Percentiles rank a stretch among this genome's conserved stretches.
These are phyloP conservation scores for Dentipellis sp. DNA, from an alignment of 768 basidiomycete species.

Conservation along the genomic window DNA sequence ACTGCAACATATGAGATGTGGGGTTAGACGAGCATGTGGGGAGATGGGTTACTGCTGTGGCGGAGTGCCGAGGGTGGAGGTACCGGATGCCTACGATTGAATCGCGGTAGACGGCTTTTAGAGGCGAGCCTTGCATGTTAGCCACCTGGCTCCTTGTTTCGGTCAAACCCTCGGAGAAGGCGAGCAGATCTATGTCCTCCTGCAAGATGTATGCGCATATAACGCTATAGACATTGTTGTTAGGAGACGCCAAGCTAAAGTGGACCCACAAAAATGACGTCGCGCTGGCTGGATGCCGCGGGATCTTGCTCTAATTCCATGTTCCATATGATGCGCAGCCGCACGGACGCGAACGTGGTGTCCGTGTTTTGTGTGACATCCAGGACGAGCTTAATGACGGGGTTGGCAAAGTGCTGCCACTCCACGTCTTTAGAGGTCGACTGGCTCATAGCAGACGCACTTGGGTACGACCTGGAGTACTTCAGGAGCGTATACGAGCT, in stretches of 20 bases:
- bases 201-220: constrained; percentile 20
- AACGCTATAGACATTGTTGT: not conserved
- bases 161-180: constrained; percentile 38
- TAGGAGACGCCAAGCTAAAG: constrained; percentile 3
- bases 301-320: constrained; percentile 32
- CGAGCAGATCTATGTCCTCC: constrained; percentile 73
- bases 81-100: constrained; percentile 70
- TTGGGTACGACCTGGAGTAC: constrained; percentile 55
- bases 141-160: constrained; percentile 18
- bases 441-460: constrained; percentile 10
- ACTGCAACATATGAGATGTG: constrained; percentile 28
- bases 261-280: constrained; percentile 56
- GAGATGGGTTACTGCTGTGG: not conserved
- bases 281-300: constrained; percentile 34
- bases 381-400: constrained; percentile 50
- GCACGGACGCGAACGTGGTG: constrained; percentile 50
- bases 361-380: constrained; percentile 41
- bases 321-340: constrained; percentile 57
- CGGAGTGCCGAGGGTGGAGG: constrained; percentile 34
- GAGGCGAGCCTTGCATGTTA: constrained; percentile 48
- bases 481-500: constrained; percentile 48
- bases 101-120: constrained; percentile 75
- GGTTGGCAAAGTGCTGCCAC: constrained; percentile 77
- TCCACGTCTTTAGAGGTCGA: constrained; percentile 29
- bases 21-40: not conserved